Conservation (phyloP, 2,329 filamentous ascomycete genomes). For the Catunica adiposa region DNA sequence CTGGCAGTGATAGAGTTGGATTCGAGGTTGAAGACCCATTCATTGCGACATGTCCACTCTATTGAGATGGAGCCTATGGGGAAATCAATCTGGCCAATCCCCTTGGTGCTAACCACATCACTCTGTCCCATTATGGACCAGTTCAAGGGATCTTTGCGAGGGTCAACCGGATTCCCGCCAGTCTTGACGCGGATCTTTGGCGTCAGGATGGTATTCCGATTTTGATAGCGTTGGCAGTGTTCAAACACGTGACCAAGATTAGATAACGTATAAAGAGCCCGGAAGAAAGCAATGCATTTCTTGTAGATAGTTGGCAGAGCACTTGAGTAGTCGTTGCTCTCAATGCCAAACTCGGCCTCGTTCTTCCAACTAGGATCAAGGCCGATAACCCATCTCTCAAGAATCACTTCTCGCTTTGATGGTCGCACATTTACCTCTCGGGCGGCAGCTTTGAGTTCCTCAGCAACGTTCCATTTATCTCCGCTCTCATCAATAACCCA, state of each 20-base stretch:
- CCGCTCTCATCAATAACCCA: conserved; percentile 78
- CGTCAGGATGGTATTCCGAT: conserved; percentile 32
- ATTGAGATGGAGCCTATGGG: conserved; percentile 72
- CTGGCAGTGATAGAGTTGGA: conserved; percentile 81
- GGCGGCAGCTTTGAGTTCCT: conserved; percentile 53
- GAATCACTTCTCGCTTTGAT: conserved; percentile 54
- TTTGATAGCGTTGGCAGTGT: conserved; percentile 45
- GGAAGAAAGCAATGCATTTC: conserved; percentile 86
- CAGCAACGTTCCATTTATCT: conserved; percentile 82
- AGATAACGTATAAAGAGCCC: conserved; percentile 51
- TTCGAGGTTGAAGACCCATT: conserved; percentile 81
- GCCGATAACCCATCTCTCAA: conserved; percentile 73
- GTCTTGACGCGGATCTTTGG: conserved; percentile 66
- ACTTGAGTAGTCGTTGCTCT: conserved; percentile 25
- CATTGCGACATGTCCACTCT: conserved; percentile 67
- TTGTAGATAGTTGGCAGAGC: conserved; percentile 82
- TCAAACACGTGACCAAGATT: conserved; percentile 42
- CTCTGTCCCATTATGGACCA: conserved; percentile 50
- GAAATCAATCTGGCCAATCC: conserved; percentile 71
- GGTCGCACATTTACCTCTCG: conserved; percentile 20
- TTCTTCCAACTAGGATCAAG: conserved; percentile 16
- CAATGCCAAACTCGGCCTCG: background rate
- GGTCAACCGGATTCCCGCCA: conserved; percentile 1
- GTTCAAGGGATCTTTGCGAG: conserved; percentile 44
- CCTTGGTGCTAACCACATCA: conserved; percentile 56